Evolutionary conservation across 495 filamentous ascomycete species (phyloP).

Genomic region (Pseudotulostoma volvatum): DNA sequence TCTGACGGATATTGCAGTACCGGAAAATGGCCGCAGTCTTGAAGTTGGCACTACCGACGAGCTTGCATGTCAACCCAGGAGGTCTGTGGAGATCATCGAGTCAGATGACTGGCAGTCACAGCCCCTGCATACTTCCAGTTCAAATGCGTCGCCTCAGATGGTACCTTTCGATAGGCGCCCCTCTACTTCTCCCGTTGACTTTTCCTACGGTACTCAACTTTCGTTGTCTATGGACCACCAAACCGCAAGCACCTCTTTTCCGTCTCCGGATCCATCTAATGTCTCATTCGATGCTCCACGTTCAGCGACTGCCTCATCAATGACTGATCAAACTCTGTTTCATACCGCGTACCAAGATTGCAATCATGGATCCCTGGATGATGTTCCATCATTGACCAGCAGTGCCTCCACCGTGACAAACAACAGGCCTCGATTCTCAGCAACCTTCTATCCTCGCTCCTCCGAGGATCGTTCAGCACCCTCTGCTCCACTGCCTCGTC

Average conservation of each 20-base stretch:
- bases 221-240: slow-evolving; percentile 26
- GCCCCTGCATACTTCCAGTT: slow-evolving; percentile 17
- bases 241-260: slow-evolving; percentile 32
- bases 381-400: slow-evolving; percentile 74
- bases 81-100: slow-evolving; percentile 16
- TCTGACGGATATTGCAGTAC: not conserved
- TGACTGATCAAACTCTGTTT: slow-evolving; percentile 27
- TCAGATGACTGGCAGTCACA: slow-evolving; percentile 17
- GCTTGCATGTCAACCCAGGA: slow-evolving; percentile 7
- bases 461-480: slow-evolving; percentile 51
- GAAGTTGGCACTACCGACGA: not conserved
- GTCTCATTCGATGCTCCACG: slow-evolving; percentile 38
- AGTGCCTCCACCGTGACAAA: slow-evolving; percentile 76
- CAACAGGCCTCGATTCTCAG: slow-evolving; percentile 29
- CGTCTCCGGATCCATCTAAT: slow-evolving; percentile 33
- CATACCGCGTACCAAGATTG: slow-evolving; percentile 37
- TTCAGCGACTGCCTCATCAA: slow-evolving; percentile 35
- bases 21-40: not conserved
- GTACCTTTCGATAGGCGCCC: slow-evolving; percentile 31
- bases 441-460: slow-evolving; percentile 28
- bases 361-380: slow-evolving; percentile 63
- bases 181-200: slow-evolving; percentile 35
- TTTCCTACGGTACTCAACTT: slow-evolving; percentile 33
- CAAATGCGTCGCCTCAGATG: slow-evolving; percentile 29
- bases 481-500: slow-evolving; percentile 45